Conservation (phyloP, 371 early-diverging fungal genomes). For the Basidiobolus meristosporus region DNA sequence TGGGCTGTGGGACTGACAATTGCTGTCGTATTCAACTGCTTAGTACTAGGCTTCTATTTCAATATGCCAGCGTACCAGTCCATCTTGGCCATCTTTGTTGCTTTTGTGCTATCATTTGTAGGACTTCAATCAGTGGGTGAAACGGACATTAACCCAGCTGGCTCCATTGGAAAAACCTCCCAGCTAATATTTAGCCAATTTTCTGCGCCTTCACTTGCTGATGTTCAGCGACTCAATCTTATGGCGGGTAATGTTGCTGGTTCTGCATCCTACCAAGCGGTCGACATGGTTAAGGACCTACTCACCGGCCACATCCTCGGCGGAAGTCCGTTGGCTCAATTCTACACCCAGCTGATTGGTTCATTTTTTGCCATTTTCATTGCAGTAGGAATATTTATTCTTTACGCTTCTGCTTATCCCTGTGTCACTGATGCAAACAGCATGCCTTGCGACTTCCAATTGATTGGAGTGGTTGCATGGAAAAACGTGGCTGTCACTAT, state of each 20-base stretch:
- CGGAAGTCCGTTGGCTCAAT: conserved; percentile 42
- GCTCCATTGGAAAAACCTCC: conserved; percentile 38
- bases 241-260: conserved; percentile 39
- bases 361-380: conserved; percentile 33
- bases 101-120: conserved; percentile 44
- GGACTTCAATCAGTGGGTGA: conserved; percentile 45
- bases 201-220: conserved; percentile 14
- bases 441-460: conserved; percentile 23
- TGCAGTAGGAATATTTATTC: conserved; percentile 32
- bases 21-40: conserved; percentile 32
- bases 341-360: conserved; percentile 41
- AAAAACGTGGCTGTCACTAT: conserved; percentile 26
- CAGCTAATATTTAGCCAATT: conserved; percentile 37
- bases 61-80: conserved; percentile 27
- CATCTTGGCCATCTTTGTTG: conserved; percentile 35
- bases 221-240: conserved; percentile 26
- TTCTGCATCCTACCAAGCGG: conserved; percentile 35
- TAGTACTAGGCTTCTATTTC: conserved; percentile 31
- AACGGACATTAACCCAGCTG: conserved; percentile 46
- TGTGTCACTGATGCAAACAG: conserved; percentile 18
- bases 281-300: conserved; percentile 45
- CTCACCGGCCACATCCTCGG: conserved; percentile 41
- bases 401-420: conserved; percentile 37
- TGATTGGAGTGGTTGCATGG: conserved; percentile 45
- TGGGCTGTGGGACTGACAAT: conserved; percentile 30